Base-by-base conservation (phyloP, 805 yeast species). In the Candida multigemmis region DNA sequence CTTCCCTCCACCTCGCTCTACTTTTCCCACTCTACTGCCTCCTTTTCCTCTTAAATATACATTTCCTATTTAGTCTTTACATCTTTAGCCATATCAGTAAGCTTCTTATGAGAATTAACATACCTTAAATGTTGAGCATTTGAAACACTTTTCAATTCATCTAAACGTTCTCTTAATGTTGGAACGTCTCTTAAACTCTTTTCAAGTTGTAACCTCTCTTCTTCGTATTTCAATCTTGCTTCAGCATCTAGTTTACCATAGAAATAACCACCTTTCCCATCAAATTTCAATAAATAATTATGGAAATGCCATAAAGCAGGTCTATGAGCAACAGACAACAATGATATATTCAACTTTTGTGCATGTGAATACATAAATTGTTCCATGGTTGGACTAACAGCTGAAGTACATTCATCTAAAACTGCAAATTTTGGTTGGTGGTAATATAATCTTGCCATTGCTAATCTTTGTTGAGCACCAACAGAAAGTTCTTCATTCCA, bases 291-390 rank as follows among this genome's bases (percentile, higher is more conserved):
- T 31, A 87, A 70, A 41, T 73, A 70, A 35, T 78, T 71, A 52
- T 87, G 97, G 61, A 84, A 87, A 50, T 82, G 82, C 96, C 96
- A 87, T 36, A 87, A 59, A 5, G 93, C 83, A 3, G 94, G 79
- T 37, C 96, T 66, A 53, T 87, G 97, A 25, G 95, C 91, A 7
- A 87, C 96, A 0, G 95, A 84, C 20, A 87, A 58, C 12, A 87
- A 68, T 0, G 95, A 81, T 31, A 86, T 85, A 0, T 84, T 83
- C 35, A 82, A 61, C 11, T 66, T 60, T 46, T 80, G 82, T 1
- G 96, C 95, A 43, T 80, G 79, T 27, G 74, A 54, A 45, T 87
- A 87, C 83, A 89, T 86, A 41, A 77, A 74, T 35, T 80, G 84
- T 48, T 87, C 97, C 74, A 86, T 78, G 34, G 80, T 82, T 7